Conservation (phyloP, 129 eudicot genomes). For the Tagetes patula region DNA sequence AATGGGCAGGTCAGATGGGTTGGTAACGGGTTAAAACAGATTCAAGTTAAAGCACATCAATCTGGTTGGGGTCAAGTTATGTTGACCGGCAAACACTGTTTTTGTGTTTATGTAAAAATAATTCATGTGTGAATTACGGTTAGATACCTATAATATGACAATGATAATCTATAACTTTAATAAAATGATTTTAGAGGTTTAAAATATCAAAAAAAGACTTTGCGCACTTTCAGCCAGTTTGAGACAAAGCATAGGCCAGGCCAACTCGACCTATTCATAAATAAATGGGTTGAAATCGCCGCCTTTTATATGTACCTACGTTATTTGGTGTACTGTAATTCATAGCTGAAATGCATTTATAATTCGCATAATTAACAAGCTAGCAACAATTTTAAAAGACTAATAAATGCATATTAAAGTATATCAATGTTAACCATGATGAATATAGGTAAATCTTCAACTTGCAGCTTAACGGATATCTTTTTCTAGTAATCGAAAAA, state of each 20-base stretch:
- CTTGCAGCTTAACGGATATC: not conserved
- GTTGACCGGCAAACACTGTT: not conserved
- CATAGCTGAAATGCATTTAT: not conserved
- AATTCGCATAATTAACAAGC: not conserved
- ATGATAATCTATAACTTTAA: not conserved
- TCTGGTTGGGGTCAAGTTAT: not conserved
- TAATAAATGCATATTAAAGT: constrained; percentile 15
- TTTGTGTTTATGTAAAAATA: not conserved
- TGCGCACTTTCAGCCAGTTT: not conserved
- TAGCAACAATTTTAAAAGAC: constrained; percentile 5
- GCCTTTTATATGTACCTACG: not conserved
- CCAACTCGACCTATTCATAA: not conserved
- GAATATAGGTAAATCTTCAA: constrained; percentile 4
- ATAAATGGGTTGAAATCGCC: not conserved
- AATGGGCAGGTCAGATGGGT: not conserved
- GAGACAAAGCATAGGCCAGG: not conserved
- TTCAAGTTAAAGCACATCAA: not conserved
- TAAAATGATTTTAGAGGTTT: not conserved
- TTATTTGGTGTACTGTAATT: not conserved
- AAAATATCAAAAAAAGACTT: not conserved
- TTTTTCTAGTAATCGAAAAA: not conserved
- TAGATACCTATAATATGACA: not conserved
- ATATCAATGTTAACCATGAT: not conserved
- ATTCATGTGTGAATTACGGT: not conserved
- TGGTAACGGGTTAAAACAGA: no score